Evolutionary conservation across 768 basidiomycete species (phyloP).

Genomic region (Tubosaeta brunneosetosa): DNA sequence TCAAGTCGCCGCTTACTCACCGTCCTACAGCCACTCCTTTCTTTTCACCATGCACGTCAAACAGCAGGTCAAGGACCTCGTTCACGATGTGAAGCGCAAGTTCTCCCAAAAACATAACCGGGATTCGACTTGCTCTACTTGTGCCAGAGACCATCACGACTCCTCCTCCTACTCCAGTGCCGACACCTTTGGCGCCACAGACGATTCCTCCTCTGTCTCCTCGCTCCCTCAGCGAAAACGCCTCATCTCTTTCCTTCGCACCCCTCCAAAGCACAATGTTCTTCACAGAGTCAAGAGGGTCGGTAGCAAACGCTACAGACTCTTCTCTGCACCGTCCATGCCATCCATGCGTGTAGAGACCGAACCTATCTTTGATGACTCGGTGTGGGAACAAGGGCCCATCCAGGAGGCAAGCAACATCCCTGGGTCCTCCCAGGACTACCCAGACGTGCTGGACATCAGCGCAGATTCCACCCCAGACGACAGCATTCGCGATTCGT

Average conservation of each 20-base stretch:
- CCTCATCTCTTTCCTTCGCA: conserved; percentile 11
- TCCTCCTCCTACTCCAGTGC: conserved; percentile 10
- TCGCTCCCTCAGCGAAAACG: conserved; percentile 10
- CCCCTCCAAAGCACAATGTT: background rate
- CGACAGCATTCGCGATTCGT: conserved; percentile 1
- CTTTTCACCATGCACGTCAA: conserved; percentile 27
- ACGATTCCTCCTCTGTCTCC: conserved; percentile 10
- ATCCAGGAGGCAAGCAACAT: background rate
- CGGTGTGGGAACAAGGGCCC: background rate
- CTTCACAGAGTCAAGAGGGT: conserved; percentile 5
- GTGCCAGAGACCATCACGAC: conserved; percentile 8
- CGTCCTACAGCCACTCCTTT: background rate
- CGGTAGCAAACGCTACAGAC: conserved; percentile 11
- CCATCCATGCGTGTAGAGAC: conserved; percentile 2
- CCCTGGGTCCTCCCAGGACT: background rate
- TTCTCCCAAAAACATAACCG: conserved; percentile 26
- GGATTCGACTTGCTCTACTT: conserved; percentile 9
- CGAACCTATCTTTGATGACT: background rate
- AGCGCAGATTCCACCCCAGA: conserved; percentile 2
- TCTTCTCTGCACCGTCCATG: conserved; percentile 14
- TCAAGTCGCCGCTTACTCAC: background rate
- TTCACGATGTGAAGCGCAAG: conserved; percentile 31
- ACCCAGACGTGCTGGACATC: conserved; percentile 23
- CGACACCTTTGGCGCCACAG: conserved; percentile 6
- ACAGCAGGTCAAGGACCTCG: conserved; percentile 25